These are phyloP conservation scores for Xylariaceae sp. DNA, from an alignment of 2,329 filamentous ascomycete genomes.

Conservation along the genomic window DNA sequence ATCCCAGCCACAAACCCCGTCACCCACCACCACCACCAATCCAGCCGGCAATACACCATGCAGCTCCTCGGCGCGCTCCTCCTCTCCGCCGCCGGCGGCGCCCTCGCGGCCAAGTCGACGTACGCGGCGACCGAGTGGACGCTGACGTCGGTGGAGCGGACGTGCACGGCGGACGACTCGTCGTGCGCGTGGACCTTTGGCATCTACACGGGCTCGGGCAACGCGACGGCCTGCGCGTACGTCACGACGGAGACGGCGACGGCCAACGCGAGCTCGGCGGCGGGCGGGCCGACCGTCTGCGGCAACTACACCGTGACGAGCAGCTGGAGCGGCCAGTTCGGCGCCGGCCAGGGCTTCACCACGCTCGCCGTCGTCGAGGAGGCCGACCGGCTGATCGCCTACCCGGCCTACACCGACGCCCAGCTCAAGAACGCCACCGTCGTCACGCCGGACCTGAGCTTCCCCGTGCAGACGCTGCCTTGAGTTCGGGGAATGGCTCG, in stretches of 20 bases:
- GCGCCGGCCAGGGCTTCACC: slow-evolving; percentile 44
- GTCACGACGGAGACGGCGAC: slow-evolving; percentile 23
- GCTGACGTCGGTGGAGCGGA: slow-evolving; percentile 29
- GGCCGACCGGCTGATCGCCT: slow-evolving; percentile 36
- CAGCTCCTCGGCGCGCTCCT: slow-evolving; percentile 17
- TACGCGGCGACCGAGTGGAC: slow-evolving; percentile 29
- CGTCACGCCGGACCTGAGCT: slow-evolving; percentile 39
- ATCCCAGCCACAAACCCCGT: neutral
- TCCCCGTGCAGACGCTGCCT: slow-evolving; percentile 19
- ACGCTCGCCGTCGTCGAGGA: slow-evolving; percentile 44
- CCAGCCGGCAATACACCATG: slow-evolving; percentile 21
- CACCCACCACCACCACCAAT: neutral
- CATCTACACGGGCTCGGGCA: slow-evolving; percentile 27
- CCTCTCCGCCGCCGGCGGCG: slow-evolving; percentile 14
- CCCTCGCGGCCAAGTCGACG: slow-evolving; percentile 14
- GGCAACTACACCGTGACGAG: slow-evolving; percentile 45
- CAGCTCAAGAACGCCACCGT: slow-evolving; percentile 35
- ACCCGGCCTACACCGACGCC: slow-evolving; percentile 45
- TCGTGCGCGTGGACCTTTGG: slow-evolving; percentile 34
- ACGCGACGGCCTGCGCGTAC: slow-evolving; percentile 30
- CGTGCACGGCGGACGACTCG: slow-evolving; percentile 29
- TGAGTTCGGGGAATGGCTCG: neutral
- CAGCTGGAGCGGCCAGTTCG: slow-evolving; percentile 51
- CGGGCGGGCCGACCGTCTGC: slow-evolving; percentile 30
- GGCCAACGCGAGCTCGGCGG: slow-evolving; percentile 27